Base-by-base conservation (phyloP, 139 green algal species). In the Limnomonas spitsbergensis region DNA sequence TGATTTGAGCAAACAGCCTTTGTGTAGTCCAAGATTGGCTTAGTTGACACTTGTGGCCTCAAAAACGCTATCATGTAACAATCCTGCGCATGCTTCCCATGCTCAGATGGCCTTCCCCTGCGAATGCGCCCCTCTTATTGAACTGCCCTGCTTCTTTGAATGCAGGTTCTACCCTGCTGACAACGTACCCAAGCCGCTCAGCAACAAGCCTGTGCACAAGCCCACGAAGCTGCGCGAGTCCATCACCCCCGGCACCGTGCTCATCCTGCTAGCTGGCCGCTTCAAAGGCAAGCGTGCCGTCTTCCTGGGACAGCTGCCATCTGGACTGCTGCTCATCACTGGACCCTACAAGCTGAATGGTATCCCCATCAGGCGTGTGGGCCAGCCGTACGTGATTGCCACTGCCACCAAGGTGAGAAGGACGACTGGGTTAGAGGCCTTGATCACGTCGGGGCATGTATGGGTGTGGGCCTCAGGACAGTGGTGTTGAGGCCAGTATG, bases 221-320 rank as follows among this genome's bases (percentile, higher is more conserved):
- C 89, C 87, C 70, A 90, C 94, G 40, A 97, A 97, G 90, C 94
- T 99, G 39, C 87, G 96, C 47, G 69, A 88, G 47, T 93, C 86
- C 86, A 97, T 99, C 87, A 96, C 92, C 27, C 96, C 96, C 35
- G 96, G 96, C 78, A 97, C 93, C 6, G 94, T 99, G 29, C 89
- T 99, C 27, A 98, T 99, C 83, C 79, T 99, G 79, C 87, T 99
- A 75, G 94, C 95, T 2, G 96, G 96, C 69, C 90, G 96, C 73
- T 98, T 98, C 91, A 99, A 99, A 93, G 96, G 95, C 81, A 98
- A 97, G 93, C 91, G 96, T 72, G 94, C 97, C 42, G 89, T 99
- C 4, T 98, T 97, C 93, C 89, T 99, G 61, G 87, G 89, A 68
- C 95, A 99, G 93, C 94, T 99, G 79, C 84, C 86, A 27, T 97